Base-by-base conservation (phyloP, 176 grass and related monocot species). In the Bonia amplexicaulis region DNA sequence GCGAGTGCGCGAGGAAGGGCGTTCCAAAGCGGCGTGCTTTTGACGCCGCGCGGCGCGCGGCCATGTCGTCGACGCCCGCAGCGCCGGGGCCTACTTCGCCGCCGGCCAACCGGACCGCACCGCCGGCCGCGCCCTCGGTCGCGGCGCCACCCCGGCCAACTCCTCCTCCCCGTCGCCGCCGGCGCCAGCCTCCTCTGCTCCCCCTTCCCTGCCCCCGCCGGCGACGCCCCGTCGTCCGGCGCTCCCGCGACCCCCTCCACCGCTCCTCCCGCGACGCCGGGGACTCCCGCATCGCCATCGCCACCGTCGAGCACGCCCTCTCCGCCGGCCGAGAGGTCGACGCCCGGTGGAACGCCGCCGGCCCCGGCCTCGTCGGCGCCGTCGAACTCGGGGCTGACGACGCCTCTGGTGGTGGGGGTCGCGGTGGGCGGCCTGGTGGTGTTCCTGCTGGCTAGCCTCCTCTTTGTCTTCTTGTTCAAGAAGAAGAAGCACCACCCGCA, bases 401-500 rank as follows among this genome's bases (percentile, higher is more conserved):
- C 75, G 66, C 33, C 88, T n/a, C 45, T 77, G 26, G 88, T 96
- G 2, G 86, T 72, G 6, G 96, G 90, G 65, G 84, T 96, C 15
- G 93, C 86, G 2, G 86, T 87, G 15, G 96, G 90, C 9, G 93
- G 81, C 1, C 53, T 99, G 2, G 63, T 89, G 10, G 71, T 81
- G 45, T 69, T 96, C 55, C 86, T 99, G 57, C 71, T 96, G 41
- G 85, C 61, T 12, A 85, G 88, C 84, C 29, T 99, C 0, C 60
- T 99, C 19, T 92, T 88, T 78, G 62, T 96, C 71, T 94, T 75
- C 80, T 53, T 85, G 65, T 79, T 80, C 23, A 97, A 57, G 84
- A 95, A 81, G 67, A 97, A 90, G 87, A 95, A 73, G 42, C 90
- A 69, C 19, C 76, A 80, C 35, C 89, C 69, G 42, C 87, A 78